phyloP scores from a whole-genome alignment of 73 alveolate genomes.

The Paramecium sexaurelia region DNA sequence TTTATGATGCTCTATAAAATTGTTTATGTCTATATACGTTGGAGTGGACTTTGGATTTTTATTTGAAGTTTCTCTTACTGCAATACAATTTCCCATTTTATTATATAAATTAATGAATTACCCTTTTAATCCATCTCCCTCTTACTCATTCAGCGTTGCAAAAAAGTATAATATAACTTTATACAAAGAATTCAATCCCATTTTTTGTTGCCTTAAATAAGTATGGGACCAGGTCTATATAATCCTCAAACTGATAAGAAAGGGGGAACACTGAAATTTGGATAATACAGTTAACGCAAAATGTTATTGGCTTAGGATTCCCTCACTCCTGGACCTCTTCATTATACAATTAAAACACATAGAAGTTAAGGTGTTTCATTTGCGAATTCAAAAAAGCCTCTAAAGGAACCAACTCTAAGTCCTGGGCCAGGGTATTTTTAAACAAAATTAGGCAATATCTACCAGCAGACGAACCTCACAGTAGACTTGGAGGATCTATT shows the following conservation, averaged over 20 bases:
- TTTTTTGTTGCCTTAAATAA: neutral
- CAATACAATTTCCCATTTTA: constrained; percentile 34
- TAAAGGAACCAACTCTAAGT: neutral
- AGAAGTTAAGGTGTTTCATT: constrained; percentile 31
- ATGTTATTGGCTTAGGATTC: neutral
- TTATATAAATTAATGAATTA: neutral
- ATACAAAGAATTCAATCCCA: neutral
- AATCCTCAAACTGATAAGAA: neutral
- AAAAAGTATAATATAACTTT: neutral
- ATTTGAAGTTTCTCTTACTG: neutral
- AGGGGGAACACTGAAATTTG: constrained; percentile 16
- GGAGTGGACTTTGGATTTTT: neutral
- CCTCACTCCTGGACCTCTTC: constrained; percentile 26
- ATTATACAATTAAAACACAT: neutral
- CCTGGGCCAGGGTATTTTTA: constrained; percentile 43
- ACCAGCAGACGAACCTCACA: neutral
- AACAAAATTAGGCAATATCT: neutral
- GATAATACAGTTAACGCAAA: constrained; percentile 9
- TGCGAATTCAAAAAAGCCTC: neutral
- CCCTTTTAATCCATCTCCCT: constrained; percentile 46
- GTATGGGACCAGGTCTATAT: constrained; percentile 40
- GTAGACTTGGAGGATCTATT: constrained; percentile 4
- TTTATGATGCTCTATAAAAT: neutral
- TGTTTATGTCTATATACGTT: neutral
- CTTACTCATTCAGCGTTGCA: constrained; percentile 8